These are phyloP conservation scores for Mollisiaceae sp. DNA, from an alignment of 2,329 filamentous ascomycete genomes.

Conservation along the genomic window DNA sequence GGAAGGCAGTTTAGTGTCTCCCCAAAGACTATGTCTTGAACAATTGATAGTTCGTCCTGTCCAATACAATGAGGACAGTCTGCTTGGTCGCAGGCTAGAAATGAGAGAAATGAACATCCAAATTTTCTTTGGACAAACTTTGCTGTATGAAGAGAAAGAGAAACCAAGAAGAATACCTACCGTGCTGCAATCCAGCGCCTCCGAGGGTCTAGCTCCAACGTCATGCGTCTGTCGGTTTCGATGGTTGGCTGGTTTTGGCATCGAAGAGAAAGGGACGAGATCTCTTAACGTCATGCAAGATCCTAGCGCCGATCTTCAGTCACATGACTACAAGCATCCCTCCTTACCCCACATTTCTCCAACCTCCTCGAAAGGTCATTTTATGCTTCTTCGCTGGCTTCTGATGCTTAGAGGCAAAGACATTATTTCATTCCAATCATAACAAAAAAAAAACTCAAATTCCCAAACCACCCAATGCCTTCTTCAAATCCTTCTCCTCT, in stretches of 20 bases:
- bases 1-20: neutral
- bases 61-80: slow-evolving; percentile 4
- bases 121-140: neutral
- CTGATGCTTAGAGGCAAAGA: too few species aligned
- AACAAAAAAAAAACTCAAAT: too few species aligned
- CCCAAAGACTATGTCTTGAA: neutral
- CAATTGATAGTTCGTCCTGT: neutral
- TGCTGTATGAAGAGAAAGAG: slow-evolving; percentile 1
- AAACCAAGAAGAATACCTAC: slow-evolving; percentile 11
- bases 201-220: slow-evolving; percentile 20
- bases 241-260: neutral
- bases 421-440: too few species aligned
- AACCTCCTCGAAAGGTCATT: neutral
- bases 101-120: slow-evolving; percentile 23
- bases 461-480: too few species aligned
- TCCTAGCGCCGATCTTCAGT: too few species aligned
- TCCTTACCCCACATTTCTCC: too few species aligned
- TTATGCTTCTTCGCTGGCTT: too few species aligned
- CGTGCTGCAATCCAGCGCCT: neutral
- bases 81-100: slow-evolving; percentile 25
- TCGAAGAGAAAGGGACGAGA: neutral
- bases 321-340: too few species aligned
- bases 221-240: slow-evolving; percentile 18
- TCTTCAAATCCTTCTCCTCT: too few species aligned
- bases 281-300: slow-evolving; percentile 16